Evolutionary conservation across 805 yeast species (phyloP).

Genomic region (Candida michaelii): DNA sequence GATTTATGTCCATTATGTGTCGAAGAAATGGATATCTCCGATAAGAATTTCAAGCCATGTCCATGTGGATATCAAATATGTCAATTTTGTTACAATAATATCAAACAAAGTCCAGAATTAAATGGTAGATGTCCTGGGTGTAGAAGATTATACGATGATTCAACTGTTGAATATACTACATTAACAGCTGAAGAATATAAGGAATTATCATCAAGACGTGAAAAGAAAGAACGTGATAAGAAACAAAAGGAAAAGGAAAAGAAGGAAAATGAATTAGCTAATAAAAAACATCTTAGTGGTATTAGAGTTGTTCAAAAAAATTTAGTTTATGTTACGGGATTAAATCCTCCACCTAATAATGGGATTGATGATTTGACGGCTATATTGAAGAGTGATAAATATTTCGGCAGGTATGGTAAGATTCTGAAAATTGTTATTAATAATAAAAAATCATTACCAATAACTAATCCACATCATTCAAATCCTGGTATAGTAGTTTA

Average conservation of each 20-base stretch:
- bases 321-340: constrained; percentile 92
- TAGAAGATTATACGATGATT: constrained; percentile 91
- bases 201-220: constrained; percentile 74
- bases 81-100: constrained; percentile 96
- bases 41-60: constrained; percentile 97
- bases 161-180: constrained; percentile 81
- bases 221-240: constrained; percentile 76
- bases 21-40: constrained; percentile 96
- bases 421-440: constrained; percentile 92
- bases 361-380: constrained; percentile 71
- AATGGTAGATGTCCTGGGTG: constrained; percentile 98
- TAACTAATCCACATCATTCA: constrained; percentile 39
- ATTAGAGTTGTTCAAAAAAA: constrained; percentile 98
- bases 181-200: constrained; percentile 86
- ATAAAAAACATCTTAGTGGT: constrained; percentile 89
- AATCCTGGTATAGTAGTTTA: constrained; percentile 90
- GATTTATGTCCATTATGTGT: constrained; percentile 92
- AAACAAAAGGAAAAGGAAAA: constrained; percentile 88
- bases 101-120: constrained; percentile 90
- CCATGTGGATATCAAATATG: constrained; percentile 99
- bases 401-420: constrained; percentile 98
- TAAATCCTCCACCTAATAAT: constrained; percentile 80
- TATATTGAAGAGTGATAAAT: constrained; percentile 81
- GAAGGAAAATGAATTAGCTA: constrained; percentile 82
- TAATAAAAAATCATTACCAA: constrained; percentile 57